Conservation (phyloP, 1,284 basidiomycete genomes). For the Clitocybe nebularis region DNA sequence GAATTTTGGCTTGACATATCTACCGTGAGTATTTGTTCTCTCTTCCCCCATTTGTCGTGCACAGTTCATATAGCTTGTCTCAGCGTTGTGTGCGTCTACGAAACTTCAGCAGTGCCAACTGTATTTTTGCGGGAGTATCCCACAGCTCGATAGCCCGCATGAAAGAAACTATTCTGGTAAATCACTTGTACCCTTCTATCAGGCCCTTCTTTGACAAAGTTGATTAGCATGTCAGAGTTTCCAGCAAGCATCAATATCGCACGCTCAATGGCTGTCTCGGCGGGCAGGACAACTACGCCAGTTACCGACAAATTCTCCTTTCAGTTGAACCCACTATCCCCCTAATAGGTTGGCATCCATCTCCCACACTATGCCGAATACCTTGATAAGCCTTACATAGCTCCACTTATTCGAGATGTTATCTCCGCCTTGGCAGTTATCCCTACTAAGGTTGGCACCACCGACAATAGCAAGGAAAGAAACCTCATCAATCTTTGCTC, state of each 20-base stretch:
- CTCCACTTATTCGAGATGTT: slow-evolving; percentile 24
- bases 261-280: slow-evolving; percentile 24
- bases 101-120: slow-evolving; percentile 39
- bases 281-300: slow-evolving; percentile 23
- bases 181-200: slow-evolving; percentile 6
- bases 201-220: slow-evolving; percentile 6
- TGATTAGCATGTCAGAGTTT: slow-evolving; percentile 19
- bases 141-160: slow-evolving; percentile 27
- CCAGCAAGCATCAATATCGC: slow-evolving; percentile 24
- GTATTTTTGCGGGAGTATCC: slow-evolving; percentile 33
- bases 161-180: slow-evolving; percentile 29
- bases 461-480: slow-evolving; percentile 12
- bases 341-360: slow-evolving; percentile 19
- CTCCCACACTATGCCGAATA: too few species aligned
- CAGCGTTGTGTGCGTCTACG: slow-evolving; percentile 40
- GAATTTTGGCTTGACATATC: slow-evolving; percentile 42
- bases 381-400: slow-evolving; percentile 12
- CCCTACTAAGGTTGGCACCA: slow-evolving; percentile 11
- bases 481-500: slow-evolving; percentile 21
- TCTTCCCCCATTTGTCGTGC: neutral
- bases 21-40: slow-evolving; percentile 25
- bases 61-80: slow-evolving; percentile 2
- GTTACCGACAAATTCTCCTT: slow-evolving; percentile 33
- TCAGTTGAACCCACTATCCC: slow-evolving; percentile 32
- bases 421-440: slow-evolving; percentile 18